Conservation (phyloP, 306 rosid genomes). For the Vachellia collinsii region DNA sequence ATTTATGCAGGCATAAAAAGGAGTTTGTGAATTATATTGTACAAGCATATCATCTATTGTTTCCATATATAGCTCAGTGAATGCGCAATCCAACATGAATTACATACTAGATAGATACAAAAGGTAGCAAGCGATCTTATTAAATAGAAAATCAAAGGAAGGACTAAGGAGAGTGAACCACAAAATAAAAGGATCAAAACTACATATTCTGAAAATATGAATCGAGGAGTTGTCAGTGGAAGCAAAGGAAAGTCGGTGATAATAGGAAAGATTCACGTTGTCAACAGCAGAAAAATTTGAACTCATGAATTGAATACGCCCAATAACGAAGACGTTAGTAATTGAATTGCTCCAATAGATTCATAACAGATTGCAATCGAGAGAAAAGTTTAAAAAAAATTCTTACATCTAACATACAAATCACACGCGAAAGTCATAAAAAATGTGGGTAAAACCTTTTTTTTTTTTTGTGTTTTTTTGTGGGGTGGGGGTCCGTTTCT, state of each 20-base stretch:
- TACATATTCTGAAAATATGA: background rate
- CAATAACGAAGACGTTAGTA: background rate
- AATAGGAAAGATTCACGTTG: slow-evolving; percentile 11
- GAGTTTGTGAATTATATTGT: background rate
- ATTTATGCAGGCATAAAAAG: slow-evolving; percentile 23
- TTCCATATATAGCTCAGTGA: slow-evolving; percentile 19
- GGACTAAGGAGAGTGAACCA: background rate
- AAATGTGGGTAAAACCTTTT: background rate
- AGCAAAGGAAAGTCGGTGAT: slow-evolving; percentile 28
- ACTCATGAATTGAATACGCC: background rate
- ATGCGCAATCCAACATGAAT: slow-evolving; percentile 27
- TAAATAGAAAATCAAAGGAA: slow-evolving; percentile 4
- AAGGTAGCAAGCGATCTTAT: slow-evolving; percentile 25
- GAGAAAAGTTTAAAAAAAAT: background rate
- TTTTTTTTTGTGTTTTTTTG: too few species aligned
- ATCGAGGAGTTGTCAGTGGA: background rate
- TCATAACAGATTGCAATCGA: slow-evolving; percentile 13
- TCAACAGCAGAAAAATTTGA: slow-evolving; percentile 7
- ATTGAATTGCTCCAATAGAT: background rate
- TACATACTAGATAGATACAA: background rate
- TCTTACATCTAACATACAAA: slow-evolving; percentile 20
- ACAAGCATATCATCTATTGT: too few species aligned
- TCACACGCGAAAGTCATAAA: slow-evolving; percentile 24
- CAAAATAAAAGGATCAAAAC: background rate
- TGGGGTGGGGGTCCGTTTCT: background rate